These are phyloP conservation scores for Daldinia grandis DNA, from an alignment of 495 filamentous ascomycete species.

Conservation along the genomic window DNA sequence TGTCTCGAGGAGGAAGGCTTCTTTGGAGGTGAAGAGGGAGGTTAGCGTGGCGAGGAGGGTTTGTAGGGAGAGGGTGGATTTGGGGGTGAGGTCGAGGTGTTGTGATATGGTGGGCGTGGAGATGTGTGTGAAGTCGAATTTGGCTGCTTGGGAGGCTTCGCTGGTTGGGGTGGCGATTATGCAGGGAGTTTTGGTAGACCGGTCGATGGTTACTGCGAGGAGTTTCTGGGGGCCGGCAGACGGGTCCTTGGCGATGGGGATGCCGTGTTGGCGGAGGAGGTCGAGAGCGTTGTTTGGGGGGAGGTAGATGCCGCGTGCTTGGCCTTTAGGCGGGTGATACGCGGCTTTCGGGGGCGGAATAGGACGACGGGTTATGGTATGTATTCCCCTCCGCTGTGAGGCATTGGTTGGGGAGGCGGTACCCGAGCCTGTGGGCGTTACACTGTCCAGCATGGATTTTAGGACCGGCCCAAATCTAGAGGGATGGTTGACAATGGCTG, in stretches of 20 bases:
- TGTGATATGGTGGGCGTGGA: conserved; percentile 50
- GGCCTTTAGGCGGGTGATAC: conserved; percentile 20
- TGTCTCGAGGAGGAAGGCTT: conserved; percentile 70
- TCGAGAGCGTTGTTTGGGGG: conserved; percentile 64
- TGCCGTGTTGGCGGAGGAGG: conserved; percentile 63
- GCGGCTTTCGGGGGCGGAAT: not conserved
- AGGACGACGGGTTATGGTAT: conserved; percentile 53
- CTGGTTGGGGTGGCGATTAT: conserved; percentile 68
- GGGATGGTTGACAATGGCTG: conserved; percentile 81
- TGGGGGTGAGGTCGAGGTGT: conserved; percentile 59
- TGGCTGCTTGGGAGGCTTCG: conserved; percentile 51
- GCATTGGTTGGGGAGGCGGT: conserved; percentile 16
- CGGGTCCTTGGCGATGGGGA: conserved; percentile 57
- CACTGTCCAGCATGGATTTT: conserved; percentile 54
- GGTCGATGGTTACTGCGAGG: conserved; percentile 72
- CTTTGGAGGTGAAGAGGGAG: conserved; percentile 70
- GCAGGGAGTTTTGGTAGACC: conserved; percentile 69
- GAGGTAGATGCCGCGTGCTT: conserved; percentile 68
- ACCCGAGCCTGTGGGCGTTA: conserved; percentile 23
- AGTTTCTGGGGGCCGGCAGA: conserved; percentile 48
- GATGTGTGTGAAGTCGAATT: conserved; percentile 66
- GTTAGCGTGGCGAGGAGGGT: conserved; percentile 63
- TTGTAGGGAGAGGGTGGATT: conserved; percentile 52
- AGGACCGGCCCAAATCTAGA: conserved; percentile 80
- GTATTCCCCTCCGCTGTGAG: conserved; percentile 58